Percentiles rank a stretch among this genome's conserved stretches.
Evolutionary conservation across 179 eudicot species (phyloP).

Genomic region (Nepenthes alata): DNA sequence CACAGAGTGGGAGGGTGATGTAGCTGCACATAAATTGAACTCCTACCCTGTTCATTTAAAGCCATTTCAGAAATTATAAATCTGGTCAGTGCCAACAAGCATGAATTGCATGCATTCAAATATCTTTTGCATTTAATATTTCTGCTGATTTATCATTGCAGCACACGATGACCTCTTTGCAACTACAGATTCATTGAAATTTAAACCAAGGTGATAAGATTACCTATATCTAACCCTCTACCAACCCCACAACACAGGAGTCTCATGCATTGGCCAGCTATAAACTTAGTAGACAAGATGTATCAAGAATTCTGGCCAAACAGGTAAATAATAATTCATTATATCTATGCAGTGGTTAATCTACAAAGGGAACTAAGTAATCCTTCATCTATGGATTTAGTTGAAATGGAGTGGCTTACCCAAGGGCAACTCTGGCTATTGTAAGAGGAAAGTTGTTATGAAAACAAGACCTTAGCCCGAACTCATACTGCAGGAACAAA

Average conservation of each 20-base stretch:
- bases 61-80: background rate
- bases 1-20: slow-evolving; percentile 58
- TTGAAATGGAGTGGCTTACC: slow-evolving; percentile 30
- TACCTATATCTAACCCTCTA: too few relatives aligned
- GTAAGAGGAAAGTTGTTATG: slow-evolving; percentile 32
- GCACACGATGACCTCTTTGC: too few relatives aligned
- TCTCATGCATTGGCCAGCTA: too few relatives aligned
- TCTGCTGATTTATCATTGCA: background rate
- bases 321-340: too few relatives aligned
- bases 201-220: too few relatives aligned
- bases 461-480: slow-evolving; percentile 58
- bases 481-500: slow-evolving; percentile 50
- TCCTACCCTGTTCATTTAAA: slow-evolving; percentile 27
- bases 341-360: too few relatives aligned
- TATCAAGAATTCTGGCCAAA: background rate
- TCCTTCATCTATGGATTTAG: background rate
- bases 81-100: background rate
- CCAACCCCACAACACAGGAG: too few relatives aligned
- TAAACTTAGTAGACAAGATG: too few relatives aligned
- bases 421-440: slow-evolving; percentile 39
- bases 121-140: background rate
- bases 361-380: too few relatives aligned
- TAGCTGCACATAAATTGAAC: slow-evolving; percentile 59
- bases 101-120: background rate
- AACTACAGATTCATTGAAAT: too few relatives aligned